Base-by-base conservation (phyloP, 257 asterid genomes). In the Cynanchum wilfordii region DNA sequence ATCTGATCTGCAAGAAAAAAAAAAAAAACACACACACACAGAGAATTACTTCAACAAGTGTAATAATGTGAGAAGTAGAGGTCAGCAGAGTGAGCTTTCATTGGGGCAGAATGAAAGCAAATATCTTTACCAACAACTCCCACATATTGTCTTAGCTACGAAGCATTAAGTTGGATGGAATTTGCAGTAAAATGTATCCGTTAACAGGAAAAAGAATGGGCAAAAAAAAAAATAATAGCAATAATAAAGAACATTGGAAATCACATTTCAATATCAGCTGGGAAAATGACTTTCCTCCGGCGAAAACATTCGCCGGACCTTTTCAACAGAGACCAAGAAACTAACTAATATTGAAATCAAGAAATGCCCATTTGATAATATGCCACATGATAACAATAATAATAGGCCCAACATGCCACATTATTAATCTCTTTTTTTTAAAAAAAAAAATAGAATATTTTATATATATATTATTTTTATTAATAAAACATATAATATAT, bases 111-210 rank as follows among this genome's bases (percentile, higher is more conserved):
- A 29, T 33, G 42, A 44, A 44, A 72, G 54, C 57, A 58, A 42
- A 80, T 75, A 73, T 79, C 77, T 79, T 75, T 71, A 76, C 82
- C 87, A 74, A 80, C n/a, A n/a, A n/a, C n/a, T n/a, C 85, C 79
- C 77, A 19, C 68, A 72, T 74, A 60, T 70, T 74, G 73, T 50
- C 88, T 82, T 86, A 56, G 81, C 69, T 73, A 66, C 82, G 68
- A 84, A 82, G 90, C 81, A 81, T 85, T 59, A 72, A 54, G 29
- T 69, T 1, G 3, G 45, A 40, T 20, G 36, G 22, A 29, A 27
- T 20, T 54, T n/a, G 59, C 27, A 22, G 36, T 55, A 38, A 66
- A 22, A 20, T 20, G 4, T 13, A 47, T 45, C 25, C 45, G 9
- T 59, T 17, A n/a, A 4, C 10, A 10, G 15, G 11, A 50, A 2